These are phyloP conservation scores for Fraxinus paxiana DNA, from an alignment of 305 asterid species.

Conservation along the genomic window DNA sequence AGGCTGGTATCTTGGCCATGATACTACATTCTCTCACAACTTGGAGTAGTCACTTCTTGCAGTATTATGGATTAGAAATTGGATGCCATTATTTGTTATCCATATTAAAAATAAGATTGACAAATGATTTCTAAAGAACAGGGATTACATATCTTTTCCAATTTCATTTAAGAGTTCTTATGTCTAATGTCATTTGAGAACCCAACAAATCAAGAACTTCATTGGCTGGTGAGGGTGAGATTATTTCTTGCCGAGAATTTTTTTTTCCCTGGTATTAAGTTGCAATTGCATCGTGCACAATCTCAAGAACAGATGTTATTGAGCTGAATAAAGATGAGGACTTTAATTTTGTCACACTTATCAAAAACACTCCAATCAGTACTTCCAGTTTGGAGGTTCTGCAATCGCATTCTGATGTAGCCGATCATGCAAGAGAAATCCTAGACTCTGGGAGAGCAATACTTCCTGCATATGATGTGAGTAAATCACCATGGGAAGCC, in stretches of 20 bases:
- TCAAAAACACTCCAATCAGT: conserved; percentile 31
- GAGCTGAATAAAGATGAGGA: conserved; percentile 45
- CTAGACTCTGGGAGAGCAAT: conserved; percentile 33
- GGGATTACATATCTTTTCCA: background rate
- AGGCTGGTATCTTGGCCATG: background rate
- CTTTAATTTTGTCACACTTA: conserved; percentile 18
- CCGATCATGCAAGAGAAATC: conserved; percentile 36
- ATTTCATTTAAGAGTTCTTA: background rate
- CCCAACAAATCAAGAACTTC: conserved; percentile 39
- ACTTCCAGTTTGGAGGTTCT: conserved; percentile 23
- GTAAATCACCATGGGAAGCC: conserved; percentile 74
- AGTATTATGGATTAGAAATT: background rate
- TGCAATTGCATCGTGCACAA: conserved; percentile 52
- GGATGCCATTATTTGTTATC: background rate
- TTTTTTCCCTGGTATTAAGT: conserved; percentile 69
- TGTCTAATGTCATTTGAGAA: background rate
- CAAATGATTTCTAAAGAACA: background rate
- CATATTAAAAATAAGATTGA: background rate
- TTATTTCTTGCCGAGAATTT: conserved; percentile 65
- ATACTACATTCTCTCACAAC: background rate
- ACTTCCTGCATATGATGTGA: conserved; percentile 30
- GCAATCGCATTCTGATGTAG: conserved; percentile 28
- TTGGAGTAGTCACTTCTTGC: too few species aligned
- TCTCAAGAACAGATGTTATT: conserved; percentile 49
- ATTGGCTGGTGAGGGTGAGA: conserved; percentile 63